Base-by-base conservation (phyloP, 2,329 filamentous ascomycete species). In the Aspergillus quadrilineatus region DNA sequence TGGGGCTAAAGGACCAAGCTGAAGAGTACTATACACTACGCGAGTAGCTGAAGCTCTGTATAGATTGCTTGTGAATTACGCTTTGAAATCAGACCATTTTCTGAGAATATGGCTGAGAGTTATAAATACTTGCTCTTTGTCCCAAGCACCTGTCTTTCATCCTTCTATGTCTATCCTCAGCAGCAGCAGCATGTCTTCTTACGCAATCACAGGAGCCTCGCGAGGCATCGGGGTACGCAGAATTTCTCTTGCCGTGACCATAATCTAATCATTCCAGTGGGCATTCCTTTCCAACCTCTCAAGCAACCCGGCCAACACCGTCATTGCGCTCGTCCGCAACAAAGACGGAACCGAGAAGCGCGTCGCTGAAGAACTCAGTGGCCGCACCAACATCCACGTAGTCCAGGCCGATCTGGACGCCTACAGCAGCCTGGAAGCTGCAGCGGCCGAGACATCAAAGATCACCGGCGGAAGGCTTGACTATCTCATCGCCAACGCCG, bases 391-490 rank as follows among this genome's bases (percentile, higher is more conserved):
- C 26, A 39, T 50, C 41, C 46, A 55, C 41, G 9, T 55, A 39
- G 10, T 55, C 4, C 22, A 42, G 14, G 53, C 37, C 29, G 53
- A 55, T n/a, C 14, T 55, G 3, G 30, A 12, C 17, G 26, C n/a
- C 53, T 39, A 55, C 17, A 29, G 10, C 9, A 28, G 37, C 7
- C 34, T 45, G 34, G 8, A 57, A 43, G 2, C 8, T n/a, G 64
- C 67, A 42, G 62, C 62, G 15, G 49, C 59, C 30, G 53, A 61
- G 42, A 63, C 66, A 4, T 58, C 71, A 12, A 63, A 66, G n/a
- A 71, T 75, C n/a, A 73, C 72, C 0, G 69, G 70, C 3, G 73
- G 74, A 26, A 12, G 39, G 1, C 26, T 52, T 0, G 41, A 52
- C 50, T 50, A 50, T 26, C 47, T 50, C 3, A n/a, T 50, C 14